Percentiles rank a stretch among this genome's conserved stretches.
phyloP scores from a whole-genome alignment of 2,329 filamentous ascomycete species.

The Pyricularia pennisetigena region DNA sequence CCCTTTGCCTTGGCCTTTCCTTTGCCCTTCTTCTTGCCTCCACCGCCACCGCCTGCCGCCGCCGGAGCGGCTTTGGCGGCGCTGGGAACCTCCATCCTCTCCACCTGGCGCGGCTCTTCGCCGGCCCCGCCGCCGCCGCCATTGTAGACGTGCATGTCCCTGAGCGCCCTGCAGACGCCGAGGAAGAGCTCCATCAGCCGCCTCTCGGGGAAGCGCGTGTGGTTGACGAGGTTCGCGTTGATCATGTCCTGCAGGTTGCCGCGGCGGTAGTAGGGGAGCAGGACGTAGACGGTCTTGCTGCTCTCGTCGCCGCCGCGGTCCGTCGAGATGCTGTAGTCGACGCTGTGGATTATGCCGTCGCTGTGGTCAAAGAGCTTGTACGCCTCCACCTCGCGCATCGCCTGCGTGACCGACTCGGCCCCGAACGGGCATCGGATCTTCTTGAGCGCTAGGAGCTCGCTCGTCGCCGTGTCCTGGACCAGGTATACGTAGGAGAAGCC shows the following conservation, averaged over 20 bases:
- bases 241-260: conserved; percentile 97
- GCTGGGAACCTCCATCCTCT: conserved; percentile 41
- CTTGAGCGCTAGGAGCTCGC: conserved; percentile 86
- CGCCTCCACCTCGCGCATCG: conserved; percentile 94
- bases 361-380: conserved; percentile 82
- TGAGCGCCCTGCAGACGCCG: conserved; percentile 80
- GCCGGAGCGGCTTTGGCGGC: conserved; percentile 22
- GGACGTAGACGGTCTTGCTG: conserved; percentile 90
- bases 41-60: conserved; percentile 16
- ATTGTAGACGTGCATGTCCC: conserved; percentile 84
- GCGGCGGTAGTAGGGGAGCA: conserved; percentile 88
- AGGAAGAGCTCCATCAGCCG: conserved; percentile 83
- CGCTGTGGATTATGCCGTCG: conserved; percentile 74
- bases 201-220: conserved; percentile 79
- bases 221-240: conserved; percentile 96
- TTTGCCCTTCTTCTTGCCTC: conserved; percentile 18
- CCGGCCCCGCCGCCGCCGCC: conserved; percentile 25
- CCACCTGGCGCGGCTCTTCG: conserved; percentile 21
- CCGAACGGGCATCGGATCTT: conserved; percentile 99
- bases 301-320: conserved; percentile 47
- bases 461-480: conserved; percentile 78
- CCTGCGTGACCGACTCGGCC: conserved; percentile 87
- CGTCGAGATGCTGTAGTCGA: conserved; percentile 73
- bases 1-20: conserved; percentile 18
- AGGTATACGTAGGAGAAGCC: conserved; percentile 99